Percentiles rank a stretch among this genome's conserved stretches.
These are phyloP conservation scores for Tillandsia fasciculata DNA, from an alignment of 176 grass and related monocot genomes.

Conservation along the genomic window DNA sequence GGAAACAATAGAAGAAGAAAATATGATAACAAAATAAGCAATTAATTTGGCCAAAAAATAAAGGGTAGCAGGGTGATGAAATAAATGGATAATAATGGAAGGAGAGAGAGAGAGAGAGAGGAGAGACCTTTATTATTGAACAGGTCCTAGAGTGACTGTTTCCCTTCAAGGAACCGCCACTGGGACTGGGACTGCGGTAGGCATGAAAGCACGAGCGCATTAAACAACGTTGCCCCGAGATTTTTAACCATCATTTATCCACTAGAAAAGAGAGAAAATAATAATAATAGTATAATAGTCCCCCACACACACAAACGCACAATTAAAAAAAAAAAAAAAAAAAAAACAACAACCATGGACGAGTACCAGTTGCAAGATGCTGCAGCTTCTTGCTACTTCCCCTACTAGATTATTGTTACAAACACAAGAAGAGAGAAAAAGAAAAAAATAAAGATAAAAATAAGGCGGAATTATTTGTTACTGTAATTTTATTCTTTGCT, in stretches of 20 bases:
- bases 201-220: neutral
- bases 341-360: neutral
- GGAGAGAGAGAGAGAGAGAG: neutral
- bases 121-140: neutral
- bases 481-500: no score
- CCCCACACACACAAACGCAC: no score
- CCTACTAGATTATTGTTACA: neutral
- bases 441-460: no score
- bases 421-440: no score
- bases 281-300: neutral
- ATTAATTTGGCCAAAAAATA: no score
- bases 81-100: neutral
- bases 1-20: no score
- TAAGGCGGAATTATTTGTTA: no score
- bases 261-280: no score
- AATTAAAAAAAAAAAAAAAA: neutral
- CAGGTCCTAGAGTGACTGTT: neutral
- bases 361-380: neutral
- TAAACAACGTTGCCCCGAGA: neutral
- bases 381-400: neutral
- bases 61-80: no score
- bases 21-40: no score
- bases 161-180: constrained; percentile 4
- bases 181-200: neutral
- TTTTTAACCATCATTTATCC: no score